A percentile compares a stretch with the other conserved stretches of the same genome.
Conservation (phyloP, 768 basidiomycete species). For the Phanerochaete carnosa region DNA sequence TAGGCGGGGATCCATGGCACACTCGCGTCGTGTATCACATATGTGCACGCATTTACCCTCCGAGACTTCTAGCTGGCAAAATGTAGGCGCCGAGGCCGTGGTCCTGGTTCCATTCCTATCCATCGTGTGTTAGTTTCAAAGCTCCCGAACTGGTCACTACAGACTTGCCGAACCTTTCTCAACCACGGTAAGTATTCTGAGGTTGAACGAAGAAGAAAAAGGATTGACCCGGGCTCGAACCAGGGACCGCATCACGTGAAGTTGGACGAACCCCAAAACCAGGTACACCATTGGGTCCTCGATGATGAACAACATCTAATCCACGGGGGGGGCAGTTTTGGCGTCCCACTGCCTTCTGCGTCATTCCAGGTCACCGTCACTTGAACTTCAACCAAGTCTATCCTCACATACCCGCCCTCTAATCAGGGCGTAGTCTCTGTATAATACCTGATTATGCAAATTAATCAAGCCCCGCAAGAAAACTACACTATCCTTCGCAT, state of each 20-base stretch:
- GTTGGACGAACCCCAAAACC: conserved; percentile 7
- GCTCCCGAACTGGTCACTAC: too few relatives aligned
- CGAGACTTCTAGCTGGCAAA: too few relatives aligned
- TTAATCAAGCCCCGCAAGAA: conserved; percentile 21
- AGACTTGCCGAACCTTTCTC: too few relatives aligned
- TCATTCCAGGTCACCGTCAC: neutral
- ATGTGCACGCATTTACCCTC: too few relatives aligned
- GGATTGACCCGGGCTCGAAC: conserved; percentile 2
- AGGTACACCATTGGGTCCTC: conserved; percentile 9
- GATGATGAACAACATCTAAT: too few relatives aligned
- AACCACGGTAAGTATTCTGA: too few relatives aligned
- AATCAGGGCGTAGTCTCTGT: too few relatives aligned
- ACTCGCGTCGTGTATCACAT: too few relatives aligned
- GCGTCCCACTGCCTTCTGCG: neutral
- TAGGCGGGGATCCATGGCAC: too few relatives aligned
- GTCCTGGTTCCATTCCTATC: too few relatives aligned
- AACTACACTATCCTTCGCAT: conserved; percentile 75
- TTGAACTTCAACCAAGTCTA: neutral
- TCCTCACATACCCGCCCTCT: neutral
- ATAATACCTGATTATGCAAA: neutral
- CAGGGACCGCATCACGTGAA: neutral
- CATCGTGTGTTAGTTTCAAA: too few relatives aligned
- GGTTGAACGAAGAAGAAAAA: neutral
- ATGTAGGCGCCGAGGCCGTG: too few relatives aligned
- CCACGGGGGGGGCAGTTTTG: neutral